Base-by-base conservation (phyloP, 345 rosid genomes). In the Turritis glabra region DNA sequence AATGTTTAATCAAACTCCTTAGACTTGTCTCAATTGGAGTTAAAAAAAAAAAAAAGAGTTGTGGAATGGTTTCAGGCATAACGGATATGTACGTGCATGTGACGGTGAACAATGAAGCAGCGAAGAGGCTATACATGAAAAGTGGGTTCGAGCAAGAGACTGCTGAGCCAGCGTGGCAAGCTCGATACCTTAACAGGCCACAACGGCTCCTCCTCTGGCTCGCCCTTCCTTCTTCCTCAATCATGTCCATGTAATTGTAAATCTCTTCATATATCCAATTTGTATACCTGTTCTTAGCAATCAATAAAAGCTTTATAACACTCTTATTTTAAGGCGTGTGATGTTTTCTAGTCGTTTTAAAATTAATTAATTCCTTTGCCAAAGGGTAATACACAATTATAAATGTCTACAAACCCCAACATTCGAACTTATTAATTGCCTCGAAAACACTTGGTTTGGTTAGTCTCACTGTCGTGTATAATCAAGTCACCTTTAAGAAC, bases 161-260 rank as follows among this genome's bases (percentile, higher is more conserved):
- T 6, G 88, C 88, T 6, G 98, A 94, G 74, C 98, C 96, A 11
- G 91, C 96, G 12, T 91, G 98, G 97, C 96, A 88, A 87, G 96
- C 98, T 33, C 86, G 95, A 72, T 91, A 82, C 83, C 85, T 91
- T 15, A 93, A 88, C 32, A 86, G 93, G 8, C 91, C 96, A 2
- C 89, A 90, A 30, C 83, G 96, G 76, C 80, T 88, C 71, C 81
- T 94, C 54, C 72, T 91, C 50, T 94, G 98, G 98, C 71, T 85
- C 9, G 82, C 87, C 50, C 85, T 89, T 32, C 61, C 68, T 52
- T 40, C 48, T 11, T 72, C 71, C 4, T 44, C 54, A 61, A 5
- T 43, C 52, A 69, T 53, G 30, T 40, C 64, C 79, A 50, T 66
- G 77, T 78, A 58, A 60, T 60, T 60, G 32, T 37, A 60, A 65